Evolutionary conservation across 306 rosid genomes (phyloP).

Genomic region (Trifolium dubium): DNA sequence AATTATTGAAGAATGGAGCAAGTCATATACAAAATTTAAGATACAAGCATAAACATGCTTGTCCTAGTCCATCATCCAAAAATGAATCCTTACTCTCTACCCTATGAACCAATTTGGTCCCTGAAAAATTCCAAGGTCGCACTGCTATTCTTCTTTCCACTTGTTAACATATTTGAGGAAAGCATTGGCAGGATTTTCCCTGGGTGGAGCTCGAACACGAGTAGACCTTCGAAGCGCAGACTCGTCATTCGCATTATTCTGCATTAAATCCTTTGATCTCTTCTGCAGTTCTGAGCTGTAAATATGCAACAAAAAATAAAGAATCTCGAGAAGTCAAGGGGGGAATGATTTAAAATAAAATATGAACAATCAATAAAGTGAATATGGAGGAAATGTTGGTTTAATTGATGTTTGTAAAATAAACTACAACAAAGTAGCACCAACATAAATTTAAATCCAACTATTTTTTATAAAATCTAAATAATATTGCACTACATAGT

Average conservation of each 20-base stretch:
- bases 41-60: slow-evolving; percentile 46
- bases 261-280: slow-evolving; percentile 66
- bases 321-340: slow-evolving; percentile 6
- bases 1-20: slow-evolving; percentile 35
- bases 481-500: slow-evolving; percentile 2
- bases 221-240: slow-evolving; percentile 84
- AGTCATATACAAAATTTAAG: slow-evolving; percentile 48
- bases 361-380: background rate
- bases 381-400: slow-evolving; percentile 11
- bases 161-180: slow-evolving; percentile 82
- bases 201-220: slow-evolving; percentile 91
- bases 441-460: slow-evolving; percentile 6
- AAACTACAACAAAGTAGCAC: slow-evolving; percentile 1
- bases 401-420: slow-evolving; percentile 2
- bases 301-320: slow-evolving; percentile 29
- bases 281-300: slow-evolving; percentile 66
- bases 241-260: slow-evolving; percentile 63
- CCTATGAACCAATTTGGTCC: slow-evolving; percentile 18
- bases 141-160: slow-evolving; percentile 72
- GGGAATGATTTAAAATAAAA: background rate
- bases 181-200: slow-evolving; percentile 79
- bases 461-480: slow-evolving; percentile 8
- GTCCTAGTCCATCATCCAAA: slow-evolving; percentile 24
- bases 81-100: slow-evolving; percentile 31
- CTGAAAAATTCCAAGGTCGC: slow-evolving; percentile 1